Percentiles rank a stretch among this genome's conserved stretches.
Conservation (phyloP, 2,329 filamentous ascomycete genomes). For the Penicillium sp. region DNA sequence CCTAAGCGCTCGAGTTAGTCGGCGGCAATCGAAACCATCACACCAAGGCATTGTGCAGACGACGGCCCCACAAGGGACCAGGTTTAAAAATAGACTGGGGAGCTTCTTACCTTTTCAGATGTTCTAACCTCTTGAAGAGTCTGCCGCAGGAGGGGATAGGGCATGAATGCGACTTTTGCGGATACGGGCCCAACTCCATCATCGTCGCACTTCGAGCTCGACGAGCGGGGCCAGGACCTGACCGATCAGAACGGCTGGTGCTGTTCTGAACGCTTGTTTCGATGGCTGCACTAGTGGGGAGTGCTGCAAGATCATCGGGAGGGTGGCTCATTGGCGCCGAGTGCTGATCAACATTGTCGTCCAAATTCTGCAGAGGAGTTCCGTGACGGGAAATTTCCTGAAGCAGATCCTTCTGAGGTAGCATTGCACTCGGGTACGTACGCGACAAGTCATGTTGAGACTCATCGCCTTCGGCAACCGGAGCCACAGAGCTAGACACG, state of each 20-base stretch:
- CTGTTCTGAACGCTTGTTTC: conserved; percentile 56
- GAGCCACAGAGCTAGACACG: conserved; percentile 81
- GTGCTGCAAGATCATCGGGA: conserved; percentile 66
- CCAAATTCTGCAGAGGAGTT: conserved; percentile 81
- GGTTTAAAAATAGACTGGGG: conserved; percentile 27
- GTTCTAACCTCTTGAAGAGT: conserved; percentile 97
- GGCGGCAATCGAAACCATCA: conserved; percentile 50
- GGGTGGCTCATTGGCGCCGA: conserved; percentile 62
- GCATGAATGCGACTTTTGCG: conserved; percentile 97
- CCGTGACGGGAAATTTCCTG: conserved; percentile 80
- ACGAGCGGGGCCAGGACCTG: conserved; percentile 69
- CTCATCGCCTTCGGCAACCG: conserved; percentile 76
- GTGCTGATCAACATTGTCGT: conserved; percentile 76
- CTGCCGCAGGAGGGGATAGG: conserved; percentile 97
- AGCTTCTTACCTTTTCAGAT: conserved; percentile 94
- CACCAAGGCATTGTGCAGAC: conserved; percentile 37
- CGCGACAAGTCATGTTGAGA: conserved; percentile 72
- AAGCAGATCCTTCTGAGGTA: conserved; percentile 75
- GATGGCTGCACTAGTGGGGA: conserved; percentile 62
- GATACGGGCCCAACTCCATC: conserved; percentile 94
- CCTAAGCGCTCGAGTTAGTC: conserved; percentile 60
- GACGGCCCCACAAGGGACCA: conserved; percentile 17
- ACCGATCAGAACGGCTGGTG: conserved; percentile 55
- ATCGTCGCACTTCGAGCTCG: conserved; percentile 91
- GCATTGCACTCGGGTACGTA: conserved; percentile 65